Base-by-base conservation (phyloP, 352 stramenopile genomes). In the Phytophthora parvispora region DNA sequence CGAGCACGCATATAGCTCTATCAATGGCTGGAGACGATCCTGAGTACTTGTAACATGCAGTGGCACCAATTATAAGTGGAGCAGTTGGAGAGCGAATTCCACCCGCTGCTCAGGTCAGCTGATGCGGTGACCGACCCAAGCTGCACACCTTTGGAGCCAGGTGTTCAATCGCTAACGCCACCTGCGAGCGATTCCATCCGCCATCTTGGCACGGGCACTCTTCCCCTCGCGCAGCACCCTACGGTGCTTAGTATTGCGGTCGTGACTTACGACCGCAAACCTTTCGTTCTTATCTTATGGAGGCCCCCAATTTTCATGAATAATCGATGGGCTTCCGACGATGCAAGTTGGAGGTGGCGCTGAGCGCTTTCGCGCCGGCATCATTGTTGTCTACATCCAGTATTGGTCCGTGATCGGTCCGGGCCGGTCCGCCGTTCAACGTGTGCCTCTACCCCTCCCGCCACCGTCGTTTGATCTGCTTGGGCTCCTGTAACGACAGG, bases 381-480 rank as follows among this genome's bases (percentile, higher is more conserved):
- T 12, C 22, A 15, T 15, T n/a, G 9, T 15, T 42, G 12, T 42
- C 34, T 18, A 12, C 12, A 40, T 28, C 20, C n/a, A 9, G 43
- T 5, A 6, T 6, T 7, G 6, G 38, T 45, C 43, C 43, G 20
- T 50, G n/a, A 29, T 50, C 42, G 20, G 6, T 28, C 12, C 38
- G 15, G 20, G 16, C 4, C 45, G 49, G 56, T 71, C 64, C 48
- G 16, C 64, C 64, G 56, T 71, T 66, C 63, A 66, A 60, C 45
- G 47, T 64, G 59, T 74, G 60, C 67, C 64, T 72, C 31, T 55
- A 72, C 58, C 60, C 13, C 32, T 55, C 58, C 64, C 48, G 64
- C 47, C 60, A 74, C 45, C 52, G 47, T 42, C 60, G 66, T 66
- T 74, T 74, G 67, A 74, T 74, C 52, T 66, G 67, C 60, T 38